A percentile compares a stretch with the other conserved stretches of the same genome.
phyloP scores from a whole-genome alignment of 192 early-diverging fungal species.

The Allomyces arbusculus region DNA sequence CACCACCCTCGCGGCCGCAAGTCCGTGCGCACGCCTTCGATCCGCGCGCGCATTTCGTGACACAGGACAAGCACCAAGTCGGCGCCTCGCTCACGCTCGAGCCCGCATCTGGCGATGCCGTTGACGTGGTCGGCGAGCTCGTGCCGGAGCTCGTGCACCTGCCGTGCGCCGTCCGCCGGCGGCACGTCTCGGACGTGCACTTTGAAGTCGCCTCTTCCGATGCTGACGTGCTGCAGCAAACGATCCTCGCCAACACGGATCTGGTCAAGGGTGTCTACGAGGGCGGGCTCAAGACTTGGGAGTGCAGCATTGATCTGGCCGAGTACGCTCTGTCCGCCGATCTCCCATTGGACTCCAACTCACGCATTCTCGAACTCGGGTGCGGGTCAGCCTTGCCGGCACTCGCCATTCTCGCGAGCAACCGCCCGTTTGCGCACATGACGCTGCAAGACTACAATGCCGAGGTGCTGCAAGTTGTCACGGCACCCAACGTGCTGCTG shows the following conservation, averaged over 20 bases:
- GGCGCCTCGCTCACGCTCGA: no score
- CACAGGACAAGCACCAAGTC: no score
- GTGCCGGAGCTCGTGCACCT: background rate
- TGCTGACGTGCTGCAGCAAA: background rate
- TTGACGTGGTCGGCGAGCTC: background rate
- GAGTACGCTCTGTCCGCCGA: background rate
- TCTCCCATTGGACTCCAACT: background rate
- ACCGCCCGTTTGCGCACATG: constrained; percentile 8
- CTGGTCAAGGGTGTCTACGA: constrained; percentile 28
- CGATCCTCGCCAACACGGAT: constrained; percentile 11
- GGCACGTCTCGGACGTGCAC: constrained; percentile 10
- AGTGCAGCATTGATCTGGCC: constrained; percentile 26
- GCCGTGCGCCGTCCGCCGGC: background rate
- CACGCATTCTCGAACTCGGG: constrained; percentile 14
- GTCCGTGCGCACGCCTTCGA: no score
- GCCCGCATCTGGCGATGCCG: background rate
- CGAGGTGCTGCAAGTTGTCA: constrained; percentile 23
- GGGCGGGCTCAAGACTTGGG: constrained; percentile 39
- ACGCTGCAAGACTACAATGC: constrained; percentile 36
- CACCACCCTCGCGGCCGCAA: no score
- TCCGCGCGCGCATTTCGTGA: no score
- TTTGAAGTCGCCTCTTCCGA: constrained; percentile 13
- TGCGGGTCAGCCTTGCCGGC: constrained; percentile 26
- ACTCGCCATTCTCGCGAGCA: constrained; percentile 14
- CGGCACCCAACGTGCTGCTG: constrained; percentile 27